Base-by-base conservation (phyloP, 2,329 filamentous ascomycete genomes). In the Aspergillus thermomutatus region DNA sequence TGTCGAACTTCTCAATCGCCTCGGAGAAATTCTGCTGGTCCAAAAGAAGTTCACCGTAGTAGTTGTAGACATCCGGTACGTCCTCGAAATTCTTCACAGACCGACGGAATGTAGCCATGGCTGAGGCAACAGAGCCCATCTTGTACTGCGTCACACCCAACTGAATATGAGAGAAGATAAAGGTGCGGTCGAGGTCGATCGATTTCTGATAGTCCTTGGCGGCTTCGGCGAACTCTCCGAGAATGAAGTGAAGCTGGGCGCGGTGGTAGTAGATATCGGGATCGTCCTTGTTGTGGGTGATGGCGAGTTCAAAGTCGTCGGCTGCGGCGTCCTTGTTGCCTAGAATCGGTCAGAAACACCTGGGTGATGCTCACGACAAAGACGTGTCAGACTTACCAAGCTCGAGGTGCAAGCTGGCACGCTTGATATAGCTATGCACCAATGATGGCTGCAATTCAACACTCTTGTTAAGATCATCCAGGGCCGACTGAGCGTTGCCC, bases 91-190 rank as follows among this genome's bases (percentile, higher is more conserved):
- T 97, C 87, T 97, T 99, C 76, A 97, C 92, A 77, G 92, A 96
- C 62, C 92, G 85, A 67, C 93, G 87, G 87, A 99, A 97, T 5
- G 94, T 99, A 37, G 94, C 93, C 92, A 97, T 97, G 49, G 92
- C 96, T 8, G 92, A 97, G 7, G 94, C 94, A 57, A 99, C 90
- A 28, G 91, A 96, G 65, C 94, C 94, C 89, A 97, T 95, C 87
- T 99, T 99, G 83, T 99, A 99, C 78, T 99, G 94, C 50, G 94
- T 99, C 52, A 99, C 94, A 75, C 94, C 94, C 46, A 99, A 90
- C 78, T 99, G 94, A 70, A 99, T 99, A 79, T 99, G 94, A 7
- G 93, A 97, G 84, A 96, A 99, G 80, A 99, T 99, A 77, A 99
- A 99, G 65, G 91, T 87, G 66, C 87, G 85, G 80, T 99, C 94